phyloP scores from a whole-genome alignment of 2,329 filamentous ascomycete species.

The Clarireedia hainanense region DNA sequence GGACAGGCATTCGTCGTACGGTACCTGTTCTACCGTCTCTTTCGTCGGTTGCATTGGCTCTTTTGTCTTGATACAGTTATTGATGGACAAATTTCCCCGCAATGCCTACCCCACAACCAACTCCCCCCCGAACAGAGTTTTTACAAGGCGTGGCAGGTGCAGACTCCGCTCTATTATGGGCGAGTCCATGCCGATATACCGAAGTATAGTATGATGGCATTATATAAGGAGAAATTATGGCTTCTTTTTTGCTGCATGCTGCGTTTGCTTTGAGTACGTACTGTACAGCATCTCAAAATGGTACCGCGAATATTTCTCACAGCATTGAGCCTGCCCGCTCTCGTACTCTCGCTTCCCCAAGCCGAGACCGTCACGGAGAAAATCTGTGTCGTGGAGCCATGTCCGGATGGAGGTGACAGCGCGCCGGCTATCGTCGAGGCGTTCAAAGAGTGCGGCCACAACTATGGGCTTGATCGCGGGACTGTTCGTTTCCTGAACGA shows the following conservation, averaged over 20 bases:
- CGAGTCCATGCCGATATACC: background rate
- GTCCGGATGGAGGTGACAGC: constrained; percentile 19
- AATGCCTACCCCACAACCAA: background rate
- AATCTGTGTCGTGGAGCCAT: constrained; percentile 14
- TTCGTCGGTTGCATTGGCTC: background rate
- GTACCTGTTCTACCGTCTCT: too few species aligned
- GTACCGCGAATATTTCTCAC: background rate
- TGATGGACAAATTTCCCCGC: background rate
- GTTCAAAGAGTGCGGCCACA: constrained; percentile 33
- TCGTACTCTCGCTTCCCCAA: background rate
- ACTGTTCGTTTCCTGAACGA: constrained; percentile 35
- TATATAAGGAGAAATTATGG: background rate
- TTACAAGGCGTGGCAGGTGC: background rate
- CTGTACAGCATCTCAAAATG: background rate
- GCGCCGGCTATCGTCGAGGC: constrained; percentile 35
- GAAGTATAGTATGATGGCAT: background rate
- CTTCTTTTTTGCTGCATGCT: too few species aligned
- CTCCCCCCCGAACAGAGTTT: background rate
- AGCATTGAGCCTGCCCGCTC: background rate
- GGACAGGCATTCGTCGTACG: too few species aligned
- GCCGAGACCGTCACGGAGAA: background rate
- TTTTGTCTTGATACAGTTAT: background rate
- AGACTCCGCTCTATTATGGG: background rate
- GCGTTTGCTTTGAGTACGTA: too few species aligned
- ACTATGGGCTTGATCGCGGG: constrained; percentile 23